phyloP scores from a whole-genome alignment of 768 basidiomycete species.

The Calocera cornea region DNA sequence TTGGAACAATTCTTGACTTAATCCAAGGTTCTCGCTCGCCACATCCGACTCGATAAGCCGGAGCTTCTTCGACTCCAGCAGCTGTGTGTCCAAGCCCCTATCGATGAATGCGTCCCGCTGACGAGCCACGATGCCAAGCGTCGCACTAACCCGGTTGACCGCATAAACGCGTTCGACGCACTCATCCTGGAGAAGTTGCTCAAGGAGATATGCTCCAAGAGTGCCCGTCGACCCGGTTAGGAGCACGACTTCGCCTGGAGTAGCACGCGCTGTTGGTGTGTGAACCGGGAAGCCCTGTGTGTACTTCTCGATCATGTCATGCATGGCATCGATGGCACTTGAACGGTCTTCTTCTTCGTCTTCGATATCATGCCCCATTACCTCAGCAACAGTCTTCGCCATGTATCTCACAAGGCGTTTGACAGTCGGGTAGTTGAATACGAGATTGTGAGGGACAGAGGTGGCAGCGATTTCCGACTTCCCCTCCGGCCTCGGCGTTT shows the following conservation, averaged over 20 bases:
- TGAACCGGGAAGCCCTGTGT: constrained; percentile 14
- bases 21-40: not conserved
- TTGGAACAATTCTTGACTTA: constrained; percentile 17
- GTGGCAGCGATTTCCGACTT: not conserved
- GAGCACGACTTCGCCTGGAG: not conserved
- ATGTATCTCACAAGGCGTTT: constrained; percentile 17
- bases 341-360: constrained; percentile 7
- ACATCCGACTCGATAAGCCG: not conserved
- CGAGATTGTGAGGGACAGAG: constrained; percentile 18
- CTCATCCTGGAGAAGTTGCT: not conserved
- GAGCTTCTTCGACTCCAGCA: not conserved
- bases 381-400: constrained; percentile 15
- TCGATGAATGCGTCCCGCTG: not conserved
- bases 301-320: constrained; percentile 33
- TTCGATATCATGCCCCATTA: not conserved
- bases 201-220: not conserved
- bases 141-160: not conserved
- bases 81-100: not conserved
- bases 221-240: not conserved
- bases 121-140: not conserved
- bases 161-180: not conserved
- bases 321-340: constrained; percentile 19
- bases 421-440: constrained; percentile 32
- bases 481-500: constrained; percentile 9
- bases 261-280: not conserved